phyloP scores from a whole-genome alignment of 2,329 filamentous ascomycete species.

The Apiospora saccharicola region DNA sequence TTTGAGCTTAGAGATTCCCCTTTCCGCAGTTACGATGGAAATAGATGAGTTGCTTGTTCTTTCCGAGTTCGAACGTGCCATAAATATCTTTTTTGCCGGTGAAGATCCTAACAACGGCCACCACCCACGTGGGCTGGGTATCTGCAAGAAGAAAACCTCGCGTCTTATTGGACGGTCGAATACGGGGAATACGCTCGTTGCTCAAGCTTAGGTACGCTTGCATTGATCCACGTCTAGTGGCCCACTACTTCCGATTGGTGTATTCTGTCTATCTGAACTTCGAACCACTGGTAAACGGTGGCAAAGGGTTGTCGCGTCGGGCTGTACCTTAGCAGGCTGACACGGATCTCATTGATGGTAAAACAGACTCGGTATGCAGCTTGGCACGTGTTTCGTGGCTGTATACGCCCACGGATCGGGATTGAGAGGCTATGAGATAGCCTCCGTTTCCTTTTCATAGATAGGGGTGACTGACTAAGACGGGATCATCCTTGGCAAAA shows the following conservation, averaged over 20 bases:
- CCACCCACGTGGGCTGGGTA: neutral
- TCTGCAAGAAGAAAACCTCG: neutral
- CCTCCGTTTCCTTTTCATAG: neutral
- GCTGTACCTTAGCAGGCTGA: neutral
- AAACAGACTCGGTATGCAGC: neutral
- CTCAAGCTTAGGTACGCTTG: neutral
- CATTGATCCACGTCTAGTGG: neutral
- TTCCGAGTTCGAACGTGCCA: neutral
- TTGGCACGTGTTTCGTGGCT: constrained; percentile 7
- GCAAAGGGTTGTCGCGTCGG: neutral
- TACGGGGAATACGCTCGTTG: constrained; percentile 1
- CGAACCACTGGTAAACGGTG: neutral
- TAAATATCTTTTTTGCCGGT: neutral
- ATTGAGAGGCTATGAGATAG: constrained; percentile 1
- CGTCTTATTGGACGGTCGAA: neutral
- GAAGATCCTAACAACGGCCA: neutral
- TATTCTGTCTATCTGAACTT: neutral
- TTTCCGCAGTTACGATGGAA: neutral
- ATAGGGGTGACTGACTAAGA: constrained; percentile 8
- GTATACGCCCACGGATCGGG: neutral
- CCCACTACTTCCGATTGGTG: neutral
- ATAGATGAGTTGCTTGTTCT: constrained; percentile 11
- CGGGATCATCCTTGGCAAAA: neutral
- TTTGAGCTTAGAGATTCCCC: neutral
- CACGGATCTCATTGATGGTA: neutral